Evolutionary conservation across 345 rosid genomes (phyloP).

Genomic region (Pseudoturritis turrita): DNA sequence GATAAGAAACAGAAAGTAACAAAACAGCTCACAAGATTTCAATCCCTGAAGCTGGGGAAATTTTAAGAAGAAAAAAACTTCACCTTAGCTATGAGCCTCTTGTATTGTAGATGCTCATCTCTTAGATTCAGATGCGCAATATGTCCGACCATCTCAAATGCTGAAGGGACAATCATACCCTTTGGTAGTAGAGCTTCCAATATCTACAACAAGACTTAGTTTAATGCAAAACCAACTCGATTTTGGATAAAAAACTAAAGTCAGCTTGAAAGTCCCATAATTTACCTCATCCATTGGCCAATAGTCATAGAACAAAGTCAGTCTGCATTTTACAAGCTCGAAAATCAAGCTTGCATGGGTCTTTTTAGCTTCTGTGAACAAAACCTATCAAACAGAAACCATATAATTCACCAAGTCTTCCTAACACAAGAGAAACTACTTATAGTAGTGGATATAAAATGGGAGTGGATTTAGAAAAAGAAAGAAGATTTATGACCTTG

Average conservation of each 20-base stretch:
- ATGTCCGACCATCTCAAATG: conserved; percentile 88
- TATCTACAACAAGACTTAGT: conserved; percentile 55
- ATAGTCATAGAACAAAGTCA: conserved; percentile 77
- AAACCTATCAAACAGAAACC: conserved; percentile 41
- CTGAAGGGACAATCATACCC: conserved; percentile 71
- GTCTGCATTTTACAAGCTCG: conserved; percentile 71
- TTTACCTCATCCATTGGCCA: conserved; percentile 94
- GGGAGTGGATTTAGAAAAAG: neutral
- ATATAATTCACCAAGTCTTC: neutral
- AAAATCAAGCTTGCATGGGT: conserved; percentile 34
- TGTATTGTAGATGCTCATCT: conserved; percentile 70
- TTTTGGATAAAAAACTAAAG: neutral
- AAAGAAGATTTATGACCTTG: conserved; percentile 44
- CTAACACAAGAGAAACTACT: neutral
- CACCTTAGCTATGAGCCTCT: conserved; percentile 76
- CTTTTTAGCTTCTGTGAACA: conserved; percentile 41
- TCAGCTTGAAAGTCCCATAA: neutral
- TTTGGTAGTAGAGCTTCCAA: conserved; percentile 78
- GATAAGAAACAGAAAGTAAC: conserved; percentile 17
- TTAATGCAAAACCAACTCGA: conserved; percentile 41
- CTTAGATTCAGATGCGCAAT: conserved; percentile 80
- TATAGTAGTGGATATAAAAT: too few relatives aligned
- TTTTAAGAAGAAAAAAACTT: too few relatives aligned
- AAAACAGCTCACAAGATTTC: neutral
- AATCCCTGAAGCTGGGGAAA: neutral